Evolutionary conservation across 345 rosid genomes (phyloP), one percentile per base, ranked within the genome.

Genomic region (Ceriops decandra): DNA sequence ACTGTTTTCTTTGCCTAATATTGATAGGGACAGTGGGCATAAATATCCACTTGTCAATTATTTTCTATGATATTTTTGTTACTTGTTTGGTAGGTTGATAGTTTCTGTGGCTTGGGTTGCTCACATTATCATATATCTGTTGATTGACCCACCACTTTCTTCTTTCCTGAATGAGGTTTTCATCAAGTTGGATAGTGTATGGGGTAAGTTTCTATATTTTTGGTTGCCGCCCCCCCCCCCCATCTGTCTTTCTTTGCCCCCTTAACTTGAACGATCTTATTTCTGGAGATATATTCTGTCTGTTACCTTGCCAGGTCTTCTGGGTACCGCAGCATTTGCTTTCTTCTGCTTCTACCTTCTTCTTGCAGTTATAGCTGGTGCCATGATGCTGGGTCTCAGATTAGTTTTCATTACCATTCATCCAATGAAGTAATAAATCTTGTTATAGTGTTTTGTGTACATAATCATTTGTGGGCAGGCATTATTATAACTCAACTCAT

Each of bases 21-120:
- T 42, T 11, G 49, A 3, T 42, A 42, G 16, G 49, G 19, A 42
- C 17, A 42, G 49, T 2, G 49, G 49, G 2, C 49, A 42, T 42
- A 42, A 42, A 11, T 42, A 42, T 15, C 49, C 5, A 11, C 49
- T 13, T 42, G 49, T 9, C 59, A 56, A 24, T 22, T 57, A 10
- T 62, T 58, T 19, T 32, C n/a, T 67, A 47, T 57, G 17, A 20
- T 19, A 24, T 13, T 6, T 22, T 46, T 15, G 52, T 62, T 69
- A 8, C 28, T 16, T 56, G 35, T 52, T 73, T 58, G 13, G 36
- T 72, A 95, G 99, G 85, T 82, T 88, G 81, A 95, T 88, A 52
- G 91, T 95, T 79, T 95, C 99, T 2, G 85, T 95, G 76, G 98
- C 99, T 71, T 95, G 99, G 98, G 67, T 92, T 77, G 96, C 86